A percentile compares a stretch with the other conserved stretches of the same genome.
Evolutionary conservation across 1,139 yeast genomes (phyloP).

Genomic region (Taiozyma sp.): DNA sequence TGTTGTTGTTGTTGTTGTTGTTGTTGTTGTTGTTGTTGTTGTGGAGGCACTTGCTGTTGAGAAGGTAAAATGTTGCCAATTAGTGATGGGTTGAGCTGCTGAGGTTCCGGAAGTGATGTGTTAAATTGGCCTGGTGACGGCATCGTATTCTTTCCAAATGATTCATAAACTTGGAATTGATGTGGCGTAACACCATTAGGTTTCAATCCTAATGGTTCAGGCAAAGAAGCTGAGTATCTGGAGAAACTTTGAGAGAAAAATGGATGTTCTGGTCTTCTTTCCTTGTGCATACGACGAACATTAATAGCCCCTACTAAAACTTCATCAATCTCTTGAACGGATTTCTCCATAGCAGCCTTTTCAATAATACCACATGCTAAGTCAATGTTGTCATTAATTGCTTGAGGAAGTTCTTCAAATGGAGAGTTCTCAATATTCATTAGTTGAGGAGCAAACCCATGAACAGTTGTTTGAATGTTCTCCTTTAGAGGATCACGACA

Average conservation of each 20-base stretch:
- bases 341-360: constrained; percentile 81
- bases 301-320: constrained; percentile 64
- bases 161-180: constrained; percentile 78
- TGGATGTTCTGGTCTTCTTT: constrained; percentile 57
- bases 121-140: constrained; percentile 13
- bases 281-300: constrained; percentile 60
- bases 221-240: constrained; percentile 69
- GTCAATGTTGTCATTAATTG: constrained; percentile 81
- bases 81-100: constrained; percentile 16
- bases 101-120: constrained; percentile 12
- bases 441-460: constrained; percentile 30
- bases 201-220: constrained; percentile 83
- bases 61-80: constrained; percentile 3
- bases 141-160: constrained; percentile 49
- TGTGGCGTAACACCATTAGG: constrained; percentile 70
- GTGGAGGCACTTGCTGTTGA: constrained; percentile 11
- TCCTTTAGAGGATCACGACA: constrained; percentile 63
- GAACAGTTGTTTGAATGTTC: constrained; percentile 42
- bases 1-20: constrained; percentile 4
- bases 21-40: constrained; percentile 9
- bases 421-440: constrained; percentile 42
- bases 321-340: constrained; percentile 83
- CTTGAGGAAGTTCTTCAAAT: constrained; percentile 66
- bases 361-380: constrained; percentile 79
- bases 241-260: constrained; percentile 61